Conservation (phyloP, 805 yeast species). For the Nakazawaea populi region DNA sequence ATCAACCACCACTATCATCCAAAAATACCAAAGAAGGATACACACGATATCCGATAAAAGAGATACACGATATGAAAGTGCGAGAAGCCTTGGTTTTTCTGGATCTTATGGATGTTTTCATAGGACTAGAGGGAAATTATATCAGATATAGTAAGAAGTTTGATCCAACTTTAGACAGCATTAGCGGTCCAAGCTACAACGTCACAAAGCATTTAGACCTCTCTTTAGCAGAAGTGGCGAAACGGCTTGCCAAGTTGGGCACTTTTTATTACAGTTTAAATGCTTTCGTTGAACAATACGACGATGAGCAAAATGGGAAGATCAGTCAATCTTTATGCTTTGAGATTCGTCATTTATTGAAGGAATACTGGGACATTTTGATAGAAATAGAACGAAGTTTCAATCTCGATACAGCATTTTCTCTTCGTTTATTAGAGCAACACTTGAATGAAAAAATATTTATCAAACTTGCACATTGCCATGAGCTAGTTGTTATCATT, state of each 20-base stretch:
- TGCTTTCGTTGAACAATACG: conserved; percentile 56
- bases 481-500: conserved; percentile 50
- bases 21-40: conserved; percentile 9
- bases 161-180: conserved; percentile 39
- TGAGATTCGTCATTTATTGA: conserved; percentile 43
- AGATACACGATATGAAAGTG: conserved; percentile 37
- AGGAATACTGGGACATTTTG: conserved; percentile 27
- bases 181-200: conserved; percentile 70
- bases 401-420: conserved; percentile 40
- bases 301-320: conserved; percentile 53
- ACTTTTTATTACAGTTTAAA: conserved; percentile 53
- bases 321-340: conserved; percentile 69
- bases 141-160: conserved; percentile 62
- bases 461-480: conserved; percentile 45
- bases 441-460: conserved; percentile 30
- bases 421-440: conserved; percentile 56
- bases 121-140: conserved; percentile 75
- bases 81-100: conserved; percentile 72
- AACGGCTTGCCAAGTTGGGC: conserved; percentile 55
- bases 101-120: conserved; percentile 62
- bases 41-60: conserved; percentile 35
- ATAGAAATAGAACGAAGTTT: conserved; percentile 49
- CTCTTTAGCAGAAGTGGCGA: conserved; percentile 64
- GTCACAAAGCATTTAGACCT: conserved; percentile 70
- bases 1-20: conserved; percentile 12